phyloP scores from a whole-genome alignment of 2,329 filamentous ascomycete species.

The Colletotrichum sp. region DNA sequence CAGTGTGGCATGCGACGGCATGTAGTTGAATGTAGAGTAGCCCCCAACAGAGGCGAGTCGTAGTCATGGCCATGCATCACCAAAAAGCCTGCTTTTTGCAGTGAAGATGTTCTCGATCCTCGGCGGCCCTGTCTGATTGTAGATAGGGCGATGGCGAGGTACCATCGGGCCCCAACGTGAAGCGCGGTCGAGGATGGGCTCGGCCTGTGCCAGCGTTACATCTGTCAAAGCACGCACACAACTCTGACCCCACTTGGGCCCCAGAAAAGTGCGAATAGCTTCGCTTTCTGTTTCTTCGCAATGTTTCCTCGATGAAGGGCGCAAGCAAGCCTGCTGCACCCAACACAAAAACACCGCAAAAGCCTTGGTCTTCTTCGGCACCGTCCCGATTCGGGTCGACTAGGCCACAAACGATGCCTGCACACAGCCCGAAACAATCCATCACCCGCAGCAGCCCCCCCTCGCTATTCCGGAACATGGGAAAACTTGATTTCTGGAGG shows the following conservation, averaged over 20 bases:
- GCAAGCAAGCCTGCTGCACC: background rate
- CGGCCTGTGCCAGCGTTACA: conserved; percentile 6
- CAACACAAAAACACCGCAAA: background rate
- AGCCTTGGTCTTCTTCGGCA: background rate
- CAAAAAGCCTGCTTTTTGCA: background rate
- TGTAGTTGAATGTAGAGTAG: background rate
- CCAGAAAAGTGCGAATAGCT: conserved; percentile 14
- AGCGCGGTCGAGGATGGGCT: background rate
- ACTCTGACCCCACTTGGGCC: background rate
- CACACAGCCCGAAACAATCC: background rate
- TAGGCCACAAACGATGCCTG: background rate
- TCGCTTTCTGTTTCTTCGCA: background rate
- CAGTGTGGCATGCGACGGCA: background rate
- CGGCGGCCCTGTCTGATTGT: background rate
- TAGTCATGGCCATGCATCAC: background rate
- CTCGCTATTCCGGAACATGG: background rate
- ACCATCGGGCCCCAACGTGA: background rate
- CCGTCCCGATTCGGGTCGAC: background rate
- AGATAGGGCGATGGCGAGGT: background rate
- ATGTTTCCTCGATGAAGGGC: background rate
- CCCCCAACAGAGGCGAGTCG: background rate
- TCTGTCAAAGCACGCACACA: background rate
- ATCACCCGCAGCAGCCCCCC: background rate
- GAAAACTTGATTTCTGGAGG: conserved; percentile 3
- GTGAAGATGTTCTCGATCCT: background rate